Conservation (phyloP, 768 basidiomycete species). For the Kwoniella bestiolae region DNA sequence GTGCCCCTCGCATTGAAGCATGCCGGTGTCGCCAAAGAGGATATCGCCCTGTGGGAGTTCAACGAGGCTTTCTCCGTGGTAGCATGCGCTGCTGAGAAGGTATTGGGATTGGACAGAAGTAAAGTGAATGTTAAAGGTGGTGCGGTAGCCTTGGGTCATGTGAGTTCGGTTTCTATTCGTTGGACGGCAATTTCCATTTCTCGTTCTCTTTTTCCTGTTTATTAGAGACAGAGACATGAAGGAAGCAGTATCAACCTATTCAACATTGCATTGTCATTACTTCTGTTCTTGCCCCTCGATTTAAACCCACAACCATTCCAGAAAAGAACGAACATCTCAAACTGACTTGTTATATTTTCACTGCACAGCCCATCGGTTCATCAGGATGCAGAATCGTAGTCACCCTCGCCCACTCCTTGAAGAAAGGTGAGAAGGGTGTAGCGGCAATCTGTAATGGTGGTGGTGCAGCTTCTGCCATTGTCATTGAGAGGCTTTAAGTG, state of each 20-base stretch:
- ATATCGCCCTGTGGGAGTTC: slow-evolving; percentile 91
- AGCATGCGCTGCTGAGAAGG: slow-evolving; percentile 85
- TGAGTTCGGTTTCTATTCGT: slow-evolving; percentile 43
- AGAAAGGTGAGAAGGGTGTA: slow-evolving; percentile 89
- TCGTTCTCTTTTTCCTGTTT: too few species aligned
- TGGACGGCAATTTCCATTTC: too few species aligned
- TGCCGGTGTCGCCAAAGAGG: slow-evolving; percentile 78
- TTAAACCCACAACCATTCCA: background rate
- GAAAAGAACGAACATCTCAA: slow-evolving; percentile 3
- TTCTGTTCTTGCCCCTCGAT: background rate
- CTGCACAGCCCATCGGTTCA: slow-evolving; percentile 91
- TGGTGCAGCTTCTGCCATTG: slow-evolving; percentile 58
- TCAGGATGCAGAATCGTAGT: slow-evolving; percentile 94
- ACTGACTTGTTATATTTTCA: slow-evolving; percentile 24
- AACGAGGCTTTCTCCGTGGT: slow-evolving; percentile 99
- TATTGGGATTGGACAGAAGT: slow-evolving; percentile 76
- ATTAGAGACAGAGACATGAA: too few species aligned
- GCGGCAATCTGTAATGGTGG: slow-evolving; percentile 98
- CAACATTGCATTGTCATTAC: too few species aligned
- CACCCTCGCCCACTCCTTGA: slow-evolving; percentile 85
- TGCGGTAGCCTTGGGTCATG: slow-evolving; percentile 84
- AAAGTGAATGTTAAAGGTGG: slow-evolving; percentile 88
- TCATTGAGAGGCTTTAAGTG: slow-evolving; percentile 22
- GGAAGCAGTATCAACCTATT: too few species aligned
- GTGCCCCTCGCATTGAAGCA: slow-evolving; percentile 83